A percentile compares a stretch with the other conserved stretches of the same genome.
Evolutionary conservation across 352 stramenopile genomes (phyloP).

Genomic region (Saprolegnia diclina): DNA sequence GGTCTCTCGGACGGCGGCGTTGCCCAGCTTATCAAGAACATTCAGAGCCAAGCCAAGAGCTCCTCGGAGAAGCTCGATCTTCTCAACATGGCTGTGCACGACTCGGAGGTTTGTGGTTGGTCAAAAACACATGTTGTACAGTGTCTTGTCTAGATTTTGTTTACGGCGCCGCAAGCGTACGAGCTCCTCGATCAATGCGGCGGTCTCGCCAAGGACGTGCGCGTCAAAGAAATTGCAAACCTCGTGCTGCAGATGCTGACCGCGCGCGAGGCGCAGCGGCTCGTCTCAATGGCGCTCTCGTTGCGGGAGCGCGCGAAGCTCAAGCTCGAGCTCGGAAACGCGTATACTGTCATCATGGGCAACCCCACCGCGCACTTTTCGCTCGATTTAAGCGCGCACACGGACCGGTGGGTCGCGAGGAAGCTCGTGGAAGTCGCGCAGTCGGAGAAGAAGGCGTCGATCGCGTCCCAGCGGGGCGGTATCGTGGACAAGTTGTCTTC

Average conservation of each 20-base stretch:
- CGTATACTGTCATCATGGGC: conserved; percentile 76
- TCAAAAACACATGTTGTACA: background rate
- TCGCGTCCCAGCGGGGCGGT: conserved; percentile 33
- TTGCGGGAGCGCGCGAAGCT: conserved; percentile 67
- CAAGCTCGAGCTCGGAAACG: conserved; percentile 74
- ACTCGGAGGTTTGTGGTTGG: conserved; percentile 43
- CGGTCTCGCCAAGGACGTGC: conserved; percentile 42
- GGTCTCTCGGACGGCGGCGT: conserved; percentile 61
- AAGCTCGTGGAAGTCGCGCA: conserved; percentile 84
- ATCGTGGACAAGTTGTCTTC: background rate
- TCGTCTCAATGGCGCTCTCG: conserved; percentile 59
- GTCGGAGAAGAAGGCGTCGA: conserved; percentile 57
- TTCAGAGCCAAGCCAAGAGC: conserved; percentile 42
- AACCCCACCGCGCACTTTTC: conserved; percentile 80
- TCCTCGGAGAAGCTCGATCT: conserved; percentile 71
- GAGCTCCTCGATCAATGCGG: conserved; percentile 74
- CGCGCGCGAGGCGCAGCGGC: conserved; percentile 58
- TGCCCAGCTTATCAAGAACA: conserved; percentile 66
- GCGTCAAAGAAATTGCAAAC: conserved; percentile 58
- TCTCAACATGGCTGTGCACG: conserved; percentile 65
- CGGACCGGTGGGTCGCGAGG: conserved; percentile 61
- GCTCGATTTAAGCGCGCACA: conserved; percentile 67
- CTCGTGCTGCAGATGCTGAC: conserved; percentile 83
- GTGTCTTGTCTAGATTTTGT: conserved; percentile 35
- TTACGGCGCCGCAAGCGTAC: conserved; percentile 72